These are phyloP conservation scores for Ophioceras dolichostomum DNA, from an alignment of 2,329 filamentous ascomycete genomes.

Conservation along the genomic window DNA sequence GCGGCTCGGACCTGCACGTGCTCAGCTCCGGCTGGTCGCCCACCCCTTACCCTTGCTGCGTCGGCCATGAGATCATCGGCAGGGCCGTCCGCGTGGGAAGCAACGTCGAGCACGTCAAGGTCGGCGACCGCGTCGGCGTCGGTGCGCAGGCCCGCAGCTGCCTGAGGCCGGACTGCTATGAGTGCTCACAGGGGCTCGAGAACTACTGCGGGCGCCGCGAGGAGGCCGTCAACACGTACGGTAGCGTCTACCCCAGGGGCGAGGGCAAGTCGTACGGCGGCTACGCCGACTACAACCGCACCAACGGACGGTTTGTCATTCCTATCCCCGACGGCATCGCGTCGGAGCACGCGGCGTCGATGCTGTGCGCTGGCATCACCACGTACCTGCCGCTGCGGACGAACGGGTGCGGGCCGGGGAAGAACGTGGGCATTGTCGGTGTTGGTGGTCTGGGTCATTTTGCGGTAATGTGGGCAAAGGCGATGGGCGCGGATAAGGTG, in stretches of 20 bases:
- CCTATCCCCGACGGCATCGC: constrained; percentile 13
- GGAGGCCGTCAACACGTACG: constrained; percentile 6
- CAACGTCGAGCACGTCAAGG: constrained; percentile 26
- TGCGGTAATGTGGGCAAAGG: constrained; percentile 8
- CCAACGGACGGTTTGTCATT: constrained; percentile 26
- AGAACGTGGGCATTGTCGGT: constrained; percentile 7
- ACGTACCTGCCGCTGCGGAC: constrained; percentile 7
- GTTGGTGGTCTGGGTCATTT: constrained; percentile 11
- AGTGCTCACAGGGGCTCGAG: constrained; percentile 4
- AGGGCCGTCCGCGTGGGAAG: constrained; percentile 40
- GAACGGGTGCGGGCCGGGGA: constrained; percentile 4
- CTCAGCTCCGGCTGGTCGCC: constrained; percentile 39
- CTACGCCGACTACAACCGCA: constrained; percentile 12
- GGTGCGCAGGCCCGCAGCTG: constrained; percentile 8
- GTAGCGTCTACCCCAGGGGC: constrained; percentile 16
- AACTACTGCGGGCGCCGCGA: constrained; percentile 6
- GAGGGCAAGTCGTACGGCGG: constrained; percentile 19
- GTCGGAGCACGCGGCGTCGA: constrained; percentile 10
- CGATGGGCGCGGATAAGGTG: constrained; percentile 8
- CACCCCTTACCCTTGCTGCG: constrained; percentile 30
- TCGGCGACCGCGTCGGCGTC: constrained; percentile 10
- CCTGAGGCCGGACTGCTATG: constrained; percentile 21
- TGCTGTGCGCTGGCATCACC: constrained; percentile 11
- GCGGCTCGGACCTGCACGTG: constrained; percentile 48
- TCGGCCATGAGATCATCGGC: constrained; percentile 56